Evolutionary conservation across 1,284 basidiomycete species (phyloP).

Genomic region (Vanrija sp.): DNA sequence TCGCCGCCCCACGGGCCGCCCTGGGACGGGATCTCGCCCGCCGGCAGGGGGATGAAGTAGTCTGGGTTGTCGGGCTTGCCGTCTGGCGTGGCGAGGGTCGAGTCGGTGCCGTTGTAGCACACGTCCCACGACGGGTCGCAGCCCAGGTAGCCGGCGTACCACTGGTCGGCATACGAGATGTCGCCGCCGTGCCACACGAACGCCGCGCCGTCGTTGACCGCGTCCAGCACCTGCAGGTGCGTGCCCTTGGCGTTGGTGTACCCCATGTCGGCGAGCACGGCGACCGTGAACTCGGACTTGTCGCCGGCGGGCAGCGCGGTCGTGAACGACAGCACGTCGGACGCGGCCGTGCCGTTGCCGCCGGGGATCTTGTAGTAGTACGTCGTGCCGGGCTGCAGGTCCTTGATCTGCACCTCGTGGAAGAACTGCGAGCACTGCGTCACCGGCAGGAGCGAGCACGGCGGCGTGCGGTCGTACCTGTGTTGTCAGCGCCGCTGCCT

Average conservation of each 20-base stretch:
- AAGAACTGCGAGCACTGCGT: constrained; percentile 35
- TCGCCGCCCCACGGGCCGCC: constrained; percentile 30
- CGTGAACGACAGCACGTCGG: constrained; percentile 22
- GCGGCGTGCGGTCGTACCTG: constrained; percentile 31
- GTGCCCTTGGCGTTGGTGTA: constrained; percentile 43
- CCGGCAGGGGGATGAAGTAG: constrained; percentile 25
- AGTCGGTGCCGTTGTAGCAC: constrained; percentile 31
- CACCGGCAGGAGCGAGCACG: constrained; percentile 23
- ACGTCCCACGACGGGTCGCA: constrained; percentile 18
- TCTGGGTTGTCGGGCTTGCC: constrained; percentile 17
- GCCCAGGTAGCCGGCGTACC: constrained; percentile 27
- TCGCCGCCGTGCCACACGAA: constrained; percentile 43
- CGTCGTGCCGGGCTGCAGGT: constrained; percentile 18
- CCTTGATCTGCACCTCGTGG: constrained; percentile 26
- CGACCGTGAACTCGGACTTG: constrained; percentile 24
- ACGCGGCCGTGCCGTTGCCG: constrained; percentile 31
- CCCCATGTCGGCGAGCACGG: constrained; percentile 45
- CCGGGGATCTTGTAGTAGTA: constrained; percentile 36
- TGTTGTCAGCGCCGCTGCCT: not conserved
- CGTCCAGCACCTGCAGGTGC: constrained; percentile 26
- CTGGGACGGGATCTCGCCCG: constrained; percentile 26
- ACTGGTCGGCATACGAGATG: constrained; percentile 46
- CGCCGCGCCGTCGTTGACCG: constrained; percentile 23
- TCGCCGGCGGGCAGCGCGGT: constrained; percentile 22
- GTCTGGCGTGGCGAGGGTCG: constrained; percentile 4